Evolutionary conservation across 2,329 filamentous ascomycete genomes (phyloP).

Genomic region (Paraphoma chrysanthemicola): DNA sequence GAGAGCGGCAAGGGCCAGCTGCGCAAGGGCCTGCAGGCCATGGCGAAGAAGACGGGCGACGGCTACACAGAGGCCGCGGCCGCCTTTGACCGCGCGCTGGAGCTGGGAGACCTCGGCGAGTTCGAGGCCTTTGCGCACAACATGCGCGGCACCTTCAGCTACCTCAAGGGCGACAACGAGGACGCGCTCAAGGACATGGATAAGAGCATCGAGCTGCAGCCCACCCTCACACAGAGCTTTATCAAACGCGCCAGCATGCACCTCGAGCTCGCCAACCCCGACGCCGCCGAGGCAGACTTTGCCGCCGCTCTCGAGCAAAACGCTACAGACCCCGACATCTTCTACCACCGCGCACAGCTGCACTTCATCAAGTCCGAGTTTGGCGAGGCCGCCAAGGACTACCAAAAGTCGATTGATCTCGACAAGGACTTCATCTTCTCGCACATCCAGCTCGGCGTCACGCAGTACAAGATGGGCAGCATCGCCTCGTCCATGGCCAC

Average conservation of each 20-base stretch:
- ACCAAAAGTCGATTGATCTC: conserved; percentile 98
- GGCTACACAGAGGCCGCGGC: conserved; percentile 88
- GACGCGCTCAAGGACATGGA: conserved; percentile 84
- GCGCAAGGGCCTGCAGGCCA: conserved; percentile 79
- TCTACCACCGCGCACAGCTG: conserved; percentile 97
- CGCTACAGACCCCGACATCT: conserved; percentile 91
- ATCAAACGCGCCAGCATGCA: conserved; percentile 99
- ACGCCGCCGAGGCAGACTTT: conserved; percentile 88
- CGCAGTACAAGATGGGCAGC: conserved; percentile 99
- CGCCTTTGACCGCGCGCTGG: conserved; percentile 87
- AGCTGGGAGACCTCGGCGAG: conserved; percentile 79
- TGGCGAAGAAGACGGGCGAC: conserved; percentile 86
- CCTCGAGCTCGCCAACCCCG: conserved; percentile 85
- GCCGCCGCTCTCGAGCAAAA: conserved; percentile 84
- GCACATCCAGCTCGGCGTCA: conserved; percentile 98
- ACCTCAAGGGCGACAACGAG: conserved; percentile 86
- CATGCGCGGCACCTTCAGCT: conserved; percentile 94
- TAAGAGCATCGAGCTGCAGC: conserved; percentile 90
- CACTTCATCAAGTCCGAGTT: conserved; percentile 98
- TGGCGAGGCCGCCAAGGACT: conserved; percentile 92
- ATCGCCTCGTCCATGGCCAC: conserved; percentile 98
- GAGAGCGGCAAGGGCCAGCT: conserved; percentile 85
- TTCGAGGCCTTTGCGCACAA: conserved; percentile 94
- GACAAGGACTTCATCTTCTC: conserved; percentile 98
- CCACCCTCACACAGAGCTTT: conserved; percentile 90